phyloP scores from a whole-genome alignment of 1,139 yeast species.

The Yamadazyma friedrichii region DNA sequence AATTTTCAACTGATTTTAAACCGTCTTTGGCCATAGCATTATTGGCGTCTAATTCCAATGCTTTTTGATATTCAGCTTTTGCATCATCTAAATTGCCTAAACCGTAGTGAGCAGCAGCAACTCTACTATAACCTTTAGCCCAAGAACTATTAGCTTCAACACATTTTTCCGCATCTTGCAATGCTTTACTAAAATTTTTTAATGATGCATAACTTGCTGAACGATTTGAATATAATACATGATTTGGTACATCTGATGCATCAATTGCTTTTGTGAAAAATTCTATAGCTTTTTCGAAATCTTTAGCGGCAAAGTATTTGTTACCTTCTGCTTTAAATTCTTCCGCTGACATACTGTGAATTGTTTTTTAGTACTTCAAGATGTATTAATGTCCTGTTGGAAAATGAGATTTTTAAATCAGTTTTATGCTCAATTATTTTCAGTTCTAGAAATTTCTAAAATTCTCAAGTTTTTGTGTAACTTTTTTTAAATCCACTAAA shows the following conservation, averaged over 20 bases:
- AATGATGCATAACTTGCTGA: slow-evolving; percentile 89
- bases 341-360: slow-evolving; percentile 52
- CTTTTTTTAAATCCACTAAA: background rate
- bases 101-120: slow-evolving; percentile 91
- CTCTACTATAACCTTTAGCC: slow-evolving; percentile 95
- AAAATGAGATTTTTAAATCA: slow-evolving; percentile 1
- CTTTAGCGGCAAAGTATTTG: slow-evolving; percentile 86
- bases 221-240: slow-evolving; percentile 87
- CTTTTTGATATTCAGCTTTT: slow-evolving; percentile 69
- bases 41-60: slow-evolving; percentile 74
- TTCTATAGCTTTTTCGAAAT: slow-evolving; percentile 77
- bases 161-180: slow-evolving; percentile 81
- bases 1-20: slow-evolving; percentile 62
- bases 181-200: slow-evolving; percentile 70
- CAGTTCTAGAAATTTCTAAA: slow-evolving; percentile 6
- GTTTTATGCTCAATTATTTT: slow-evolving; percentile 2
- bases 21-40: slow-evolving; percentile 92
- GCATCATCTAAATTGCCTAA: slow-evolving; percentile 74
- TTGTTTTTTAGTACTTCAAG: background rate
- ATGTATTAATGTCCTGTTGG: background rate
- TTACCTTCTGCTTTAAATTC: slow-evolving; percentile 84
- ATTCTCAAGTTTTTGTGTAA: background rate
- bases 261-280: slow-evolving; percentile 84
- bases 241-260: slow-evolving; percentile 78
- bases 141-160: slow-evolving; percentile 75